A percentile compares a stretch with the other conserved stretches of the same genome.
phyloP scores from a whole-genome alignment of 2,329 filamentous ascomycete genomes.

The Cryphonectria nitschkei region DNA sequence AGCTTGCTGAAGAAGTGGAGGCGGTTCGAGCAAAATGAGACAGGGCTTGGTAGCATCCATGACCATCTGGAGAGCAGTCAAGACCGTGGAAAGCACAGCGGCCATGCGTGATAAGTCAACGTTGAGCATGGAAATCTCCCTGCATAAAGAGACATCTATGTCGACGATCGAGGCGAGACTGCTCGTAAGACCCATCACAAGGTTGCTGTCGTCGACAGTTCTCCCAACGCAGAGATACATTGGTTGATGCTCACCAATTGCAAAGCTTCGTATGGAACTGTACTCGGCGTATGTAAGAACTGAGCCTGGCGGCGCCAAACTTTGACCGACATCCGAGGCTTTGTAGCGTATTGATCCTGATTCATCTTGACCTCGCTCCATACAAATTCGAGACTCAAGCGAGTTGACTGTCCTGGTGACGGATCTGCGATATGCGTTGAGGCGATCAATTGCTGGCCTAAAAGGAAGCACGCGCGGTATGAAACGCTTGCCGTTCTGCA shows the following conservation, averaged over 20 bases:
- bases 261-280: slow-evolving; percentile 41
- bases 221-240: slow-evolving; percentile 42
- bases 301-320: not conserved
- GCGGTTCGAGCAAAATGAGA: slow-evolving; percentile 39
- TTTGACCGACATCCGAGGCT: slow-evolving; percentile 10
- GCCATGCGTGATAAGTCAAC: not conserved
- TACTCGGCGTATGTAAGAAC: slow-evolving; percentile 40
- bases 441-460: slow-evolving; percentile 42
- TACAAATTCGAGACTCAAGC: slow-evolving; percentile 37
- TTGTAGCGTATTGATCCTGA: slow-evolving; percentile 32
- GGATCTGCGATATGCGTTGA: slow-evolving; percentile 44
- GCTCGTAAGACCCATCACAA: slow-evolving; percentile 37
- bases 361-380: slow-evolving; percentile 28
- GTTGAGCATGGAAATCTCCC: not conserved
- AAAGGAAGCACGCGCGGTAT: slow-evolving; percentile 47
- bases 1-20: not conserved
- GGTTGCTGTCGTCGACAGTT: slow-evolving; percentile 32
- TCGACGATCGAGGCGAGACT: slow-evolving; percentile 5
- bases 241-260: slow-evolving; percentile 24
- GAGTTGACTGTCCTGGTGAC: slow-evolving; percentile 41
- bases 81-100: not conserved
- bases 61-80: not conserved
- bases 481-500: slow-evolving; percentile 39
- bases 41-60: not conserved
- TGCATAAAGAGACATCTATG: not conserved